Evolutionary conservation across 2,329 filamentous ascomycete species (phyloP).

Genomic region (Plectosphaerella sp.): DNA sequence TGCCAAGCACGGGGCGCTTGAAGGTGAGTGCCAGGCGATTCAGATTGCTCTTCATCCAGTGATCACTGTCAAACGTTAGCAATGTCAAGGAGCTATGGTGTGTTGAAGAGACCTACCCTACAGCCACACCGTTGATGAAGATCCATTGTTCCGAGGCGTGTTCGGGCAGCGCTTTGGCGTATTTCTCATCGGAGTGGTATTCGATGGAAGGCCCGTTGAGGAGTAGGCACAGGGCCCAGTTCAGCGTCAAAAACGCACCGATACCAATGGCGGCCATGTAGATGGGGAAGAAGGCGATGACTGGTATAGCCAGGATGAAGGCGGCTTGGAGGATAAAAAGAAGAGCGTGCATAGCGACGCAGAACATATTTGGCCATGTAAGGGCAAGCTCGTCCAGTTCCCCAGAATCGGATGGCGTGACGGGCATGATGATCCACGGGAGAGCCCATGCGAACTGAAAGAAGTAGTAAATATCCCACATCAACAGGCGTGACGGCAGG

Average conservation of each 20-base stretch:
- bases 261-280: constrained; percentile 39
- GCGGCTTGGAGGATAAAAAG: constrained; percentile 54
- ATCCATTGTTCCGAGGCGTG: constrained; percentile 68
- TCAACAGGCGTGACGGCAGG: constrained; percentile 44
- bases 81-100: background rate
- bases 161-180: constrained; percentile 41
- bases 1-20: constrained; percentile 63
- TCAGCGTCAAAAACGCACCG: constrained; percentile 41
- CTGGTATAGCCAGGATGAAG: constrained; percentile 56
- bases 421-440: constrained; percentile 57
- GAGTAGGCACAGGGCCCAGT: constrained; percentile 45
- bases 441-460: constrained; percentile 51
- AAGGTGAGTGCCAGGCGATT: constrained; percentile 70
- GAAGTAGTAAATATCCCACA: constrained; percentile 51
- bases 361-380: constrained; percentile 51
- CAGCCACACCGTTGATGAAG: constrained; percentile 71
- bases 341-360: constrained; percentile 52
- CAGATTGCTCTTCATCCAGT: constrained; percentile 68
- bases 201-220: constrained; percentile 47
- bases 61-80: constrained; percentile 32
- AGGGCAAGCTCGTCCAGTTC: constrained; percentile 61
- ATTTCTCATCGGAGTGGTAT: constrained; percentile 49
- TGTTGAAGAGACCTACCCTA: constrained; percentile 39
- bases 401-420: constrained; percentile 46
- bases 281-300: constrained; percentile 41